A percentile compares a stretch with the other conserved stretches of the same genome.
These are phyloP conservation scores for Capronia americana DNA, from an alignment of 2,329 filamentous ascomycete genomes.

Conservation along the genomic window DNA sequence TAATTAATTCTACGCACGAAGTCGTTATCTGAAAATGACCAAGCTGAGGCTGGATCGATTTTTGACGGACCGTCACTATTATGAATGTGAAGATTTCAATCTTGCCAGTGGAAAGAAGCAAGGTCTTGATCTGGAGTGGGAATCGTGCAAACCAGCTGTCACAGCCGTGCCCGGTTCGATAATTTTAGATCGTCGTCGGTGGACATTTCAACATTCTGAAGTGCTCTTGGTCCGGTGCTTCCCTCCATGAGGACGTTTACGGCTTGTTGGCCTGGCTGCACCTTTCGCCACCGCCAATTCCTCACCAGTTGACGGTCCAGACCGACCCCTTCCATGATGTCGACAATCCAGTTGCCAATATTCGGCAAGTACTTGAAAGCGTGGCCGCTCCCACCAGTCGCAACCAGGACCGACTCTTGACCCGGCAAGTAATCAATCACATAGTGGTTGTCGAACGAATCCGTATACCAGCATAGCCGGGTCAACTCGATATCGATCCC, in stretches of 20 bases:
- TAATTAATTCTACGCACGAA: background rate
- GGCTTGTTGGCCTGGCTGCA: constrained; percentile 18
- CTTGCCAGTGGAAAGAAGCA: background rate
- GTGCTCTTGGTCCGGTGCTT: constrained; percentile 27
- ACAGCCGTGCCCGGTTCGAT: constrained; percentile 4
- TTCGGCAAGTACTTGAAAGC: constrained; percentile 68
- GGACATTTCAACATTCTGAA: constrained; percentile 36
- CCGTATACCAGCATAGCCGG: constrained; percentile 63
- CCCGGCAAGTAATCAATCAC: constrained; percentile 60
- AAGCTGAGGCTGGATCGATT: background rate
- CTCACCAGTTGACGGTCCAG: constrained; percentile 42
- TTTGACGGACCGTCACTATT: background rate
- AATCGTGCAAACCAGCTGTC: background rate
- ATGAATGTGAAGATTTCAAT: background rate
- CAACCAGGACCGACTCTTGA: constrained; percentile 61
- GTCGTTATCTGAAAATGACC: background rate
- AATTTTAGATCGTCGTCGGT: constrained; percentile 17
- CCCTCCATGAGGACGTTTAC: constrained; percentile 41
- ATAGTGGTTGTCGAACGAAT: constrained; percentile 63
- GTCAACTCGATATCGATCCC: constrained; percentile 52
- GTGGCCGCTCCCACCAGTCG: constrained; percentile 67
- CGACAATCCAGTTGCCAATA: constrained; percentile 61
- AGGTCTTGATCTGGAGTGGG: background rate
- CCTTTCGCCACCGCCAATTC: constrained; percentile 40
- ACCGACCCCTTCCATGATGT: constrained; percentile 54